Conservation (phyloP, 768 basidiomycete species). For the Suillus discolor region DNA sequence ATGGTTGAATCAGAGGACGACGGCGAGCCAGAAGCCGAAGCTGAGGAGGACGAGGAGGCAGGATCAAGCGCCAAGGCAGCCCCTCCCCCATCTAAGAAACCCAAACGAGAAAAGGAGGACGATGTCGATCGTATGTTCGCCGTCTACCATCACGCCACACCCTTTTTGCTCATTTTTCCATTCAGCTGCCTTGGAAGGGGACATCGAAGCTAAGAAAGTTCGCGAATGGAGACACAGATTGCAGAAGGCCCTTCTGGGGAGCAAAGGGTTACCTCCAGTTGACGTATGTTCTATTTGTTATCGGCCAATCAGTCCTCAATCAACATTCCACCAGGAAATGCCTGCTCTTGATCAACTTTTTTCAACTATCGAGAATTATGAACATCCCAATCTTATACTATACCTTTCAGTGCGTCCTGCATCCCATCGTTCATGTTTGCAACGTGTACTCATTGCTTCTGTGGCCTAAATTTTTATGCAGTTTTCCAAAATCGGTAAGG, state of each 20-base stretch:
- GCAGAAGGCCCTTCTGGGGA: slow-evolving; percentile 83
- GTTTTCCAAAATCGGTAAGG: slow-evolving; percentile 57
- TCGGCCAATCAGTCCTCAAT: slow-evolving; percentile 10
- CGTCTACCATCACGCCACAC: neutral
- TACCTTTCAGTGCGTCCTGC: slow-evolving; percentile 57
- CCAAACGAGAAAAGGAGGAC: slow-evolving; percentile 59
- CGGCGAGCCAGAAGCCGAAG: slow-evolving; percentile 52
- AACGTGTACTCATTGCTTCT: slow-evolving; percentile 13
- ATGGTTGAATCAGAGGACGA: slow-evolving; percentile 67
- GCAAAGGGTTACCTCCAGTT: slow-evolving; percentile 61
- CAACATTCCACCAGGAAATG: slow-evolving; percentile 63
- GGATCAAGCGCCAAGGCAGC: slow-evolving; percentile 56
- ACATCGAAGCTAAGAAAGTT: slow-evolving; percentile 72
- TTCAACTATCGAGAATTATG: slow-evolving; percentile 73
- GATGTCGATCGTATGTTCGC: slow-evolving; percentile 57
- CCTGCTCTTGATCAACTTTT: slow-evolving; percentile 70
- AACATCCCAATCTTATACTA: slow-evolving; percentile 70
- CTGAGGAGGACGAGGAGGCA: slow-evolving; percentile 45
- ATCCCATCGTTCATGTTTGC: slow-evolving; percentile 12
- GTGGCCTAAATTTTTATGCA: slow-evolving; percentile 13
- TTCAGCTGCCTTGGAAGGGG: slow-evolving; percentile 47
- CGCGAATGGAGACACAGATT: slow-evolving; percentile 92
- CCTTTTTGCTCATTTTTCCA: slow-evolving; percentile 13
- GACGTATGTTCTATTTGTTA: slow-evolving; percentile 47
- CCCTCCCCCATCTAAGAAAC: slow-evolving; percentile 68